Base-by-base conservation (phyloP, 768 basidiomycete species). In the Solioccasus polychromus region DNA sequence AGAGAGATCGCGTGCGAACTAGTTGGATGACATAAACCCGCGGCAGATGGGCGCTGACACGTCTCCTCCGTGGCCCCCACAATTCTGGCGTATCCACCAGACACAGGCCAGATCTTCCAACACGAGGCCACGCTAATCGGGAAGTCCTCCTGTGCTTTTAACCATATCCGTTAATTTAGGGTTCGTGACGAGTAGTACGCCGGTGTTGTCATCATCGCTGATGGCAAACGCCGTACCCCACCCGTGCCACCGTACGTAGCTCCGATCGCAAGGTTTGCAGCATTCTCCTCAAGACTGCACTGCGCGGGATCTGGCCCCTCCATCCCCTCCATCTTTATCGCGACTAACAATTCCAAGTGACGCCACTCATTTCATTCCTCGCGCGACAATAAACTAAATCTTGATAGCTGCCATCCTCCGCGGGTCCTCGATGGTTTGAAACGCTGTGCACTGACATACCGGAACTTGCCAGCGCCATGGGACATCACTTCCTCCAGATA, bases 131-230 rank as follows among this genome's bases (percentile, higher is more conserved):
- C 20, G 45, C 54, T 45, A 60, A 64, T 62, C 47, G 43, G 62
- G 64, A 52, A 62, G 46, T 56, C 18, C 32, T 35, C 34, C 44
- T 36, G 59, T 51, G 42, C 45, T 44, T 47, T 62, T 60, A 26
- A 45, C 52, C 49, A 62, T 41, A 57, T 64, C 64, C 62, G 59
- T 54, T 57, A 46, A 49, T 54, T 64, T 63, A 62, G 60, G 60
- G 62, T 64, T 62, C 47, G 48, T 42, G 30, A 39, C 49, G n/a
- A n/a, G n/a, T n/a, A n/a, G n/a, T 22, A 35, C 45, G 8, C 52
- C 35, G 35, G 15, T 29, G 19, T 44, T 45, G 52, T 24, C 46
- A 48, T 54, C 51, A 48, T 50, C 39, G 36, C 7, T 49, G 48
- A 53, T 62, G 60, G 47, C 36, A 51, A 50, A 52, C 42, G 44